These are phyloP conservation scores for Cinnamomum micranthum DNA, from an alignment of 164 flowering plant genomes.

Conservation along the genomic window DNA sequence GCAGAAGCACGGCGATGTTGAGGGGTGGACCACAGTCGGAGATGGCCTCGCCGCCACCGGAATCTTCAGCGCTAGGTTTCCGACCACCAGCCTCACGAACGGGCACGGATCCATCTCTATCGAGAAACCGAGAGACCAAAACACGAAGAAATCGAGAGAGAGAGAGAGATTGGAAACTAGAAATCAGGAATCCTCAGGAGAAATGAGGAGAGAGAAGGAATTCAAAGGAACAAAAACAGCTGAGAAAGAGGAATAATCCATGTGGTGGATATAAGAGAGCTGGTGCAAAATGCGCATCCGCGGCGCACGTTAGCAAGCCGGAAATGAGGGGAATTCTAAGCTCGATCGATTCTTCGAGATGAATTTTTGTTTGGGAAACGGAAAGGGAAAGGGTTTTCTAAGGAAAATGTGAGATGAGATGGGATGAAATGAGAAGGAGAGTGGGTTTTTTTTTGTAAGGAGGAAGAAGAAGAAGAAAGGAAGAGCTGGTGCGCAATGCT, in stretches of 20 bases:
- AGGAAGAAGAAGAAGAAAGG: background rate
- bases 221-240: background rate
- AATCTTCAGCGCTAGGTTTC: constrained; percentile 59
- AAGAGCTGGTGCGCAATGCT: background rate
- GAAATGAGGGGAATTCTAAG: background rate
- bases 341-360: background rate
- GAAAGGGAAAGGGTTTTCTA: no score
- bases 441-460: background rate
- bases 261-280: background rate
- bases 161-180: background rate
- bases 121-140: background rate
- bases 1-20: constrained; percentile 71
- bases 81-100: constrained; percentile 63
- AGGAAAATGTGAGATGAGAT: background rate
- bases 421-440: background rate
- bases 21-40: constrained; percentile 57
- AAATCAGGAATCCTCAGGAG: background rate
- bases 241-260: background rate
- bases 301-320: background rate
- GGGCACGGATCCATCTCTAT: constrained; percentile 75
- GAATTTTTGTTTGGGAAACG: no score
- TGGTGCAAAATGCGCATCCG: background rate
- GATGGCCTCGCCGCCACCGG: constrained; percentile 61
- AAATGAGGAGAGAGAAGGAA: background rate
- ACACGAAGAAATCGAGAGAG: background rate